phyloP scores from a whole-genome alignment of 345 rosid species.

The Hypericum androsaemum region DNA sequence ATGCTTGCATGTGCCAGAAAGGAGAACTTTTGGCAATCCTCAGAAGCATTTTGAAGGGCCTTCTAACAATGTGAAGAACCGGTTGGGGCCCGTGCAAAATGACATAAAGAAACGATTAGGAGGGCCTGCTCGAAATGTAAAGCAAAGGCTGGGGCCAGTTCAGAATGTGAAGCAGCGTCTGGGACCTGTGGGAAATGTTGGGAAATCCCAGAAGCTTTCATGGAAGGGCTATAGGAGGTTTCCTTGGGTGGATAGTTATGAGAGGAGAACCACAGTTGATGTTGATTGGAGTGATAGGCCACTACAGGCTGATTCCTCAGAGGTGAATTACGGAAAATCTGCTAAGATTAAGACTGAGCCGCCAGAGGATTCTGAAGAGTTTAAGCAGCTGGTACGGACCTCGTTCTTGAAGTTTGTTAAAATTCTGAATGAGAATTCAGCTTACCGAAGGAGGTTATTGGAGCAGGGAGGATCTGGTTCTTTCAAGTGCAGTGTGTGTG shows the following conservation, averaged over 20 bases:
- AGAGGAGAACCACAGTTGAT: not conserved
- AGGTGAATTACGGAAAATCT: not conserved
- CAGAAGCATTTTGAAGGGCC: not conserved
- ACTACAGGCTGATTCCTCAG: constrained; percentile 6
- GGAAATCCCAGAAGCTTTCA: constrained; percentile 1
- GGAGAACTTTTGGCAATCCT: constrained; percentile 10
- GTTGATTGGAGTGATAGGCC: constrained; percentile 2
- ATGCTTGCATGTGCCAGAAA: not conserved
- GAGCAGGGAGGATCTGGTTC: constrained; percentile 19
- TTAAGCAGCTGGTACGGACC: constrained; percentile 25
- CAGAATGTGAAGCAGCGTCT: constrained; percentile 6
- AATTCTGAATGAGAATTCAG: constrained; percentile 34
- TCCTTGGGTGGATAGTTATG: constrained; percentile 11
- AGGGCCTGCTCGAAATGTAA: constrained; percentile 15
- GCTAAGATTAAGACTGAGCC: constrained; percentile 13
- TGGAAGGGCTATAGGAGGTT: not conserved
- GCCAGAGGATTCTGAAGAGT: constrained; percentile 29
- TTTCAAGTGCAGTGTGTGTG: constrained; percentile 27
- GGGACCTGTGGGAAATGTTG: constrained; percentile 4
- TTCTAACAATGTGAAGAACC: no score
- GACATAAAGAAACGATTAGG: constrained; percentile 13
- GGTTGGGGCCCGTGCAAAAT: no score
- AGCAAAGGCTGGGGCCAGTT: constrained; percentile 14
- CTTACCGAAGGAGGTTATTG: constrained; percentile 26
- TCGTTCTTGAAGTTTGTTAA: constrained; percentile 37